Evolutionary conservation across 345 rosid genomes (phyloP).

Genomic region (Cardamine resedifolia): DNA sequence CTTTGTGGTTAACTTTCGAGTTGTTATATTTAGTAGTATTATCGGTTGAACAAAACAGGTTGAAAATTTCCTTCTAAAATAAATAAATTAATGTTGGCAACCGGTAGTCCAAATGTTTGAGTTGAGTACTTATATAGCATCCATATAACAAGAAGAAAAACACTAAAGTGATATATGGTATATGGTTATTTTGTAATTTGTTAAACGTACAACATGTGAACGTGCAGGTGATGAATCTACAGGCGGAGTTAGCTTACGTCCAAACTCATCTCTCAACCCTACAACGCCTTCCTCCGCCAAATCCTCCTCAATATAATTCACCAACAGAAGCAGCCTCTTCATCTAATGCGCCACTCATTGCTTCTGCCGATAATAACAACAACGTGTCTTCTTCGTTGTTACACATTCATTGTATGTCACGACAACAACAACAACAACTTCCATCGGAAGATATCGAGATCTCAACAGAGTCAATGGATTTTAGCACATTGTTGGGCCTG

Average conservation of each 20-base stretch:
- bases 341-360: slow-evolving; percentile 27
- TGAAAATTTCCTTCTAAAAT: not conserved
- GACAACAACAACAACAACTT: slow-evolving; percentile 11
- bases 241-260: slow-evolving; percentile 63
- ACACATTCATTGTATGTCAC: slow-evolving; percentile 1
- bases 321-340: slow-evolving; percentile 27
- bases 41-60: not conserved
- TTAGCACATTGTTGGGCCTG: slow-evolving; percentile 20
- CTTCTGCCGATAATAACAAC: slow-evolving; percentile 22
- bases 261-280: slow-evolving; percentile 60
- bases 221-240: slow-evolving; percentile 61
- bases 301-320: slow-evolving; percentile 26
- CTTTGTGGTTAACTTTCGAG: not conserved
- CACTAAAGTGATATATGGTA: not conserved
- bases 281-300: slow-evolving; percentile 37
- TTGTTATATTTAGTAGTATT: not conserved
- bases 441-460: slow-evolving; percentile 16
- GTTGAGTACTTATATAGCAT: not conserved
- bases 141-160: not conserved
- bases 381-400: slow-evolving; percentile 40
- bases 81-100: not conserved
- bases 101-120: not conserved
- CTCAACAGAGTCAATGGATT: slow-evolving; percentile 2
- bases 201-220: not conserved
- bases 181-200: not conserved